Base-by-base conservation (phyloP, 345 rosid genomes). In the Sonneratia caseolaris region DNA sequence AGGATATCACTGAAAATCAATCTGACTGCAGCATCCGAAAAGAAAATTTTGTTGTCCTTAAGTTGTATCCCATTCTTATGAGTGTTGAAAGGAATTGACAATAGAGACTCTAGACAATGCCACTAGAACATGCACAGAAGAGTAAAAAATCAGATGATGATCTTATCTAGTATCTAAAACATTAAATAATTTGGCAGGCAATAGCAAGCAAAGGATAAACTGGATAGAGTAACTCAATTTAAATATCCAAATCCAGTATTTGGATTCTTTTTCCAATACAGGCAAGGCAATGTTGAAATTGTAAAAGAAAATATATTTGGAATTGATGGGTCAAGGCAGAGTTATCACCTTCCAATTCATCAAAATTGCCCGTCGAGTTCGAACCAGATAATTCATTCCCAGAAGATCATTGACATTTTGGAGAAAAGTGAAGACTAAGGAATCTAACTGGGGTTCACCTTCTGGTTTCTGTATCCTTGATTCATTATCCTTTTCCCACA, bases 281-380 rank as follows among this genome's bases (percentile, higher is more conserved):
- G 1, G 24, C 2, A 53, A 16, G 57, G 22, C 59, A 53, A 53
- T 19, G 22, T 8, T 21, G 24, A 53, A 53, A 53, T 5, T 53
- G 24, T 53, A 13, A 19, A 10, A 38, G 0, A 18, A 66, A 9
- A 14, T 36, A 13, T 21, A 66, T 32, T 13, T 4, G 7, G 37
- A 37, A 15, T 15, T 37, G 10, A n/a, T 37, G 69, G 45, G 69
- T 16, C 12, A 66, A 67, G 49, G n/a, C 19, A 62, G 61, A 37
- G 48, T 71, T 68, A 72, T 84, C 76, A 93, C 98, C 98, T 93
- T 93, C 88, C 87, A 87, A 70, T 89, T 93, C 72, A 91, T 87
- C 70, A 93, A 82, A 79, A 88, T 82, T 71, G 97, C 92, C 68
- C 87, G 83, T 66, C 98, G 89, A 76, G 85, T 72, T 73, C 96